phyloP scores from a whole-genome alignment of 805 yeast genomes.

The Nadsonia fulvescens region DNA sequence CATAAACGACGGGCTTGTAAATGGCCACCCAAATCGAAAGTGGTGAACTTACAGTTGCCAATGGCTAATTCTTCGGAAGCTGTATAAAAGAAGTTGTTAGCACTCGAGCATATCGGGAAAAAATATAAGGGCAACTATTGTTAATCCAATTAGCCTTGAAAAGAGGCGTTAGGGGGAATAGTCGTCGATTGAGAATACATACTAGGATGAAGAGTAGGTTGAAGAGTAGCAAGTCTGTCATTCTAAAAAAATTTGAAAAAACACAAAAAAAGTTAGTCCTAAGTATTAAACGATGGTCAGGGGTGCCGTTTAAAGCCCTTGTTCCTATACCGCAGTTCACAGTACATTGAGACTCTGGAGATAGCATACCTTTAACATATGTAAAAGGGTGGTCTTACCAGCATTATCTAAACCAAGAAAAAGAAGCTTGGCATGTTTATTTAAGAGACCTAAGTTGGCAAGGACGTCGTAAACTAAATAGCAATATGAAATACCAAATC shows the following conservation, averaged over 20 bases:
- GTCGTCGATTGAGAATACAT: no score
- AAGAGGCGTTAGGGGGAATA: not conserved
- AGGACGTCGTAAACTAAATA: slow-evolving; percentile 54
- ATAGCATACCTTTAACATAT: slow-evolving; percentile 39
- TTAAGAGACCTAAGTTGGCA: slow-evolving; percentile 68
- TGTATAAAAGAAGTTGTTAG: no score
- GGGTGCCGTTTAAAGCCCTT: no score
- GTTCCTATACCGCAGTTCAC: not conserved
- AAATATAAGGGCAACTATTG: no score
- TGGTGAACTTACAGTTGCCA: slow-evolving; percentile 91
- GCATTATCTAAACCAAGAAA: slow-evolving; percentile 96
- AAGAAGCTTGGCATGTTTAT: slow-evolving; percentile 89
- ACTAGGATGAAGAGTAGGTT: slow-evolving; percentile 90
- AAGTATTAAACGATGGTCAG: not conserved
- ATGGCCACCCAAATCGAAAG: slow-evolving; percentile 98
- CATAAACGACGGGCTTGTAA: slow-evolving; percentile 97
- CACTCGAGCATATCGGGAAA: no score
- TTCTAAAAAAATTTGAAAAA: slow-evolving; percentile 23
- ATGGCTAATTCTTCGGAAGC: slow-evolving; percentile 95
- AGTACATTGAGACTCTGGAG: not conserved
- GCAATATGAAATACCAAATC: no score
- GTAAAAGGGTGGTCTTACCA: slow-evolving; percentile 82
- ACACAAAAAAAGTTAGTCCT: not conserved
- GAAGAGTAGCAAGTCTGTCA: slow-evolving; percentile 93
- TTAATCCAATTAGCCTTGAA: slow-evolving; percentile 1